A percentile compares a stretch with the other conserved stretches of the same genome.
phyloP scores from a whole-genome alignment of 306 rosid genomes.

The Macrotyloma uniflorum region DNA sequence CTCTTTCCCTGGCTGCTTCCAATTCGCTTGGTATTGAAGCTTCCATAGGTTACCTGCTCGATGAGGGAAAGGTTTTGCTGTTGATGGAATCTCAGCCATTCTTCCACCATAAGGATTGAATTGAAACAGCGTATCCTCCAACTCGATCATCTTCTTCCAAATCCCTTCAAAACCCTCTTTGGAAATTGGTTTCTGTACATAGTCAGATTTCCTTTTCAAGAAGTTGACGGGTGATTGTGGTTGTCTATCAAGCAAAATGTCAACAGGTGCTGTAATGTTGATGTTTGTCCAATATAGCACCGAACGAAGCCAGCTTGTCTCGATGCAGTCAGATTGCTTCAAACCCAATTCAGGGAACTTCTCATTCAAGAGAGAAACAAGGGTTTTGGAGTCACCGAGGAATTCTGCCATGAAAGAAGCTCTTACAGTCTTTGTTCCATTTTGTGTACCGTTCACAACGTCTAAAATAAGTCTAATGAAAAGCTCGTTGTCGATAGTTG shows the following conservation, averaged over 20 bases:
- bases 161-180: constrained; percentile 58
- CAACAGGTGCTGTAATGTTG: constrained; percentile 39
- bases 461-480: constrained; percentile 54
- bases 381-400: constrained; percentile 61
- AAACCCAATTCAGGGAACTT: constrained; percentile 62
- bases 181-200: constrained; percentile 56
- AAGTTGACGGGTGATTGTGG: constrained; percentile 47
- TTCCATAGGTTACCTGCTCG: constrained; percentile 67
- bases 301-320: constrained; percentile 68
- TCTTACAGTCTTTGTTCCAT: constrained; percentile 50
- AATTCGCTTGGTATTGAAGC: constrained; percentile 67
- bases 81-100: constrained; percentile 66
- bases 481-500: constrained; percentile 44
- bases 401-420: constrained; percentile 58
- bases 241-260: constrained; percentile 60
- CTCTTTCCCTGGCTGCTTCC: constrained; percentile 55
- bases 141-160: constrained; percentile 71
- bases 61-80: constrained; percentile 65
- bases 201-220: constrained; percentile 78
- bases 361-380: constrained; percentile 47
- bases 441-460: constrained; percentile 43
- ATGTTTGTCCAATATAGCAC: constrained; percentile 57
- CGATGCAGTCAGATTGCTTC: constrained; percentile 47
- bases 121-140: constrained; percentile 48
- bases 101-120: constrained; percentile 75